Base-by-base conservation (phyloP, 768 basidiomycete genomes). In the Mycena vitilis region DNA sequence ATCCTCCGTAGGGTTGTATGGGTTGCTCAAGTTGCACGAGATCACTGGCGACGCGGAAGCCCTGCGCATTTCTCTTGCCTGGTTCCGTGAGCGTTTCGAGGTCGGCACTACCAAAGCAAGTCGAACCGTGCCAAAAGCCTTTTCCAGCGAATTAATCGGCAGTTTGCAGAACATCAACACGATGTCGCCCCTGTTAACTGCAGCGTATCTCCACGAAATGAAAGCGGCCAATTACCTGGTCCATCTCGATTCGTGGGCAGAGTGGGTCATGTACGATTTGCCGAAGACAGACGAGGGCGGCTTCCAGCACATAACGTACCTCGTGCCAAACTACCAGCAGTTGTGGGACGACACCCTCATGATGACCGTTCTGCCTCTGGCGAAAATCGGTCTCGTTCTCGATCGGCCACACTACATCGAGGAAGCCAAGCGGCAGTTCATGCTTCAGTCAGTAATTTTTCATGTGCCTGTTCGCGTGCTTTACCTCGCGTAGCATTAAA, bases 271-370 rank as follows among this genome's bases (percentile, higher is more conserved):
- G 82, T 75, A 83, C 64, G 82, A 83, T 36, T 81, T 83, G 78
- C 83, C 83, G 11, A 75, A 83, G 23, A 85, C 81, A 8, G 79
- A 85, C 65, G 84, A 84, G 69, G 81, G 78, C 5, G 82, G 83
- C 52, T 75, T 86, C 45, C 85, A 86, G 70, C 86, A 86, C 67
- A 85, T 82, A 63, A 86, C 84, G 15, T 84, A 82, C 72, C 74
- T 80, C 36, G 76, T 75, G 25, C 76, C 77, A 49, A 82, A 86
- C 73, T 57, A 78, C 69, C 81, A 86, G 65, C 85, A 87, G 66
- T 73, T 87, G 8, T 87, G 87, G 86, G 86, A 88, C 73, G 87
- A 89, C 74, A 88, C 86, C 2, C 75, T 87, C 66, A 86, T 87
- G 85, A 88, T 88, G 86, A 79, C 81, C 30, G 86, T 88, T 16